phyloP scores from a whole-genome alignment of 805 yeast species.

The Saturnispora serradocipensis region DNA sequence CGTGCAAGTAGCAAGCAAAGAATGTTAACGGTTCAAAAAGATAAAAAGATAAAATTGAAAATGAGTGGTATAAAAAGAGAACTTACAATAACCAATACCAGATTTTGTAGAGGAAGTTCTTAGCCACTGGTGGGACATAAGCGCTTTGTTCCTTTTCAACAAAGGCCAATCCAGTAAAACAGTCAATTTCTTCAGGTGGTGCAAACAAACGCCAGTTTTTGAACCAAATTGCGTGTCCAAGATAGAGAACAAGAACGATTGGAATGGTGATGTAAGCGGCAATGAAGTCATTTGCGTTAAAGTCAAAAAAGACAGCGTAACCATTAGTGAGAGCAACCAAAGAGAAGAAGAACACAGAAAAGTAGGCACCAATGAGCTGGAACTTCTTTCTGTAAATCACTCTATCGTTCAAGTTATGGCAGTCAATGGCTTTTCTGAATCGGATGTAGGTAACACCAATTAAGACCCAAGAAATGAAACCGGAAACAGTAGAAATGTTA shows the following conservation, averaged over 20 bases:
- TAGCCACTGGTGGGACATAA: constrained; percentile 31
- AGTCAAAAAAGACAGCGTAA: constrained; percentile 53
- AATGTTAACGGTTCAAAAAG: not conserved
- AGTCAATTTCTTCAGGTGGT: constrained; percentile 52
- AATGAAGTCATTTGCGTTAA: constrained; percentile 48
- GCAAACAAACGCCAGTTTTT: constrained; percentile 37
- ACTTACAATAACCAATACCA: constrained; percentile 35
- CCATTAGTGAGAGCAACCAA: constrained; percentile 65
- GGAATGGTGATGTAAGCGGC: constrained; percentile 69
- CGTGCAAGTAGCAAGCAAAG: no score
- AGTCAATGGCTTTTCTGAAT: constrained; percentile 54
- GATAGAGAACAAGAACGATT: constrained; percentile 40
- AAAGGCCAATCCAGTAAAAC: constrained; percentile 49
- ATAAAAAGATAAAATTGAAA: no score
- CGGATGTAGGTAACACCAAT: constrained; percentile 45
- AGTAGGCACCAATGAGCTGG: constrained; percentile 53
- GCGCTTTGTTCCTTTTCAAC: constrained; percentile 45
- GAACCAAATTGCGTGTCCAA: constrained; percentile 47
- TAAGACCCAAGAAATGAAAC: constrained; percentile 55
- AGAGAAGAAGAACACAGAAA: constrained; percentile 36
- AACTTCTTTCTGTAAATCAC: constrained; percentile 47
- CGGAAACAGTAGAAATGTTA: constrained; percentile 57
- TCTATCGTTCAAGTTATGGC: constrained; percentile 44
- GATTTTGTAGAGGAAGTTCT: constrained; percentile 33
- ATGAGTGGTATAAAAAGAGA: not conserved